phyloP scores from a whole-genome alignment of 1,139 yeast species.

The Suhomyces maxii region DNA sequence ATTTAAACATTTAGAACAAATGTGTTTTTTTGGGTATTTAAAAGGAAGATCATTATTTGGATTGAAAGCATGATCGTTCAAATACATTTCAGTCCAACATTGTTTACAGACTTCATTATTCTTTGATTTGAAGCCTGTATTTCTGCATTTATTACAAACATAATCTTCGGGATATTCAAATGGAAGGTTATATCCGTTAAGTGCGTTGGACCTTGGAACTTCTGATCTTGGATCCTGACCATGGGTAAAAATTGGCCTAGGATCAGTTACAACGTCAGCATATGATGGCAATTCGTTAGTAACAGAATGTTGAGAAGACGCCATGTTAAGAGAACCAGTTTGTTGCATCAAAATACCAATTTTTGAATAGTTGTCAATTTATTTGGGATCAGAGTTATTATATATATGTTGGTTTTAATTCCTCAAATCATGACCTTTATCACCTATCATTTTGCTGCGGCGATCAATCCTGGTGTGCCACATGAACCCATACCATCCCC shows the following conservation, averaged over 20 bases:
- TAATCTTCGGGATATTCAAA: slow-evolving; percentile 46
- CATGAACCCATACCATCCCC: too few species aligned
- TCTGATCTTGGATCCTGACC: not conserved
- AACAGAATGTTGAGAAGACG: too few species aligned
- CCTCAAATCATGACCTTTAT: too few species aligned
- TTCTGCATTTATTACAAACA: slow-evolving; percentile 39
- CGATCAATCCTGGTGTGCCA: too few species aligned
- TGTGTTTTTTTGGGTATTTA: slow-evolving; percentile 58
- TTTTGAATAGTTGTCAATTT: too few species aligned
- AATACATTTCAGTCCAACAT: slow-evolving; percentile 38
- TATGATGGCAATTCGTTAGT: too few species aligned
- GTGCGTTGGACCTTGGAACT: not conserved
- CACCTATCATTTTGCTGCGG: too few species aligned
- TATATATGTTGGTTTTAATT: too few species aligned
- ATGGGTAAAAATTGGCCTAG: not conserved
- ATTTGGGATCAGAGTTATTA: too few species aligned
- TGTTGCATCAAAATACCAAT: too few species aligned
- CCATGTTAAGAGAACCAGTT: too few species aligned
- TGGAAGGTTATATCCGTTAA: slow-evolving; percentile 41
- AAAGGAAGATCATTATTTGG: slow-evolving; percentile 39
- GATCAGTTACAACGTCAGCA: not conserved
- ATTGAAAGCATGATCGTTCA: slow-evolving; percentile 33
- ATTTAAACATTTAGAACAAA: slow-evolving; percentile 70
- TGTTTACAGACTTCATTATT: slow-evolving; percentile 27
- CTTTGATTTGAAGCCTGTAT: slow-evolving; percentile 36